Percentiles rank a stretch among this genome's conserved stretches.
Conservation (phyloP, 345 rosid species). For the Schrenkiella parvula region DNA sequence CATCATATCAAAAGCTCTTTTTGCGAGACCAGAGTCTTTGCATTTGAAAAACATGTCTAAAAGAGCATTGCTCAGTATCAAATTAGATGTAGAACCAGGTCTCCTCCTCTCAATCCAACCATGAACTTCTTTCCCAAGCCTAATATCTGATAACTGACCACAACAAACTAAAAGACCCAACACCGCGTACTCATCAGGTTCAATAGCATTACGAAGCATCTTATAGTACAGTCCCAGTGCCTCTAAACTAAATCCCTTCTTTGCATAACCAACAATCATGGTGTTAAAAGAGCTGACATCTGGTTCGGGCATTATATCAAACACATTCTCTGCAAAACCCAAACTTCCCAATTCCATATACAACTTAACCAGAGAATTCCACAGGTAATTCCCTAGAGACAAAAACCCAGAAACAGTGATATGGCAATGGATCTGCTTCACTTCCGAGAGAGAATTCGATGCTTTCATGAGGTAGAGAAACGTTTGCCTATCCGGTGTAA, state of each 20-base stretch:
- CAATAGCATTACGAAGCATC: constrained; percentile 27
- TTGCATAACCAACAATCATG: constrained; percentile 53
- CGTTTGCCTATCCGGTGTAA: constrained; percentile 47
- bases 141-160: constrained; percentile 40
- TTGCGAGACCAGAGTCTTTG: constrained; percentile 37
- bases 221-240: constrained; percentile 44
- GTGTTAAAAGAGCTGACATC: constrained; percentile 50
- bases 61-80: constrained; percentile 48
- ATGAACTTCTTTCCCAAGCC: constrained; percentile 48
- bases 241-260: constrained; percentile 41
- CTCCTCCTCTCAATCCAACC: constrained; percentile 44
- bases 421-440: constrained; percentile 54
- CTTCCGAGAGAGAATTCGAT: constrained; percentile 26
- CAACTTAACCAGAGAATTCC: constrained; percentile 48
- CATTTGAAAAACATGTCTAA: constrained; percentile 50
- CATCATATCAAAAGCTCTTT: constrained; percentile 34
- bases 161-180: constrained; percentile 50
- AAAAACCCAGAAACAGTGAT: constrained; percentile 37
- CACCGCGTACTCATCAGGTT: constrained; percentile 37
- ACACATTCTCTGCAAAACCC: constrained; percentile 40
- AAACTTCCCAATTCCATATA: constrained; percentile 44
- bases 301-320: constrained; percentile 37
- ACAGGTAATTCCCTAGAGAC: constrained; percentile 35
- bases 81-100: constrained; percentile 36
- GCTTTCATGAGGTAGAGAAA: constrained; percentile 39